Evolutionary conservation across 1,139 yeast genomes (phyloP), one percentile per base, ranked within the genome.

Genomic region (Hyphopichia khmerensis): DNA sequence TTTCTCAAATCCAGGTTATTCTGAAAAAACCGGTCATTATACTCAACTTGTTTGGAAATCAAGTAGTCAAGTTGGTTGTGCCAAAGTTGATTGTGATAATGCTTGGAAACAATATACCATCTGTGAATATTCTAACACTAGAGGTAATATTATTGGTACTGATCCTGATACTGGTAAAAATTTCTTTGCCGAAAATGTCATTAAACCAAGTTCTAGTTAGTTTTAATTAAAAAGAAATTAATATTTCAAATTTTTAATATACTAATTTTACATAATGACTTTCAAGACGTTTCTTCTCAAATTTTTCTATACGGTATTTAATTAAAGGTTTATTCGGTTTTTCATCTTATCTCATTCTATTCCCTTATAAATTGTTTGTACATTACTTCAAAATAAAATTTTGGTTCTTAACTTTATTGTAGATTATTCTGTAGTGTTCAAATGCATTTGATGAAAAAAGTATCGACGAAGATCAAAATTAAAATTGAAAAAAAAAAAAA

Each of bases 11-110:
- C 80, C 82, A 33, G 76, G 76, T 10, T 63, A 63, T 56, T 57
- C 66, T 43, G 69, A 65, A 43, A 62, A 65, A 14, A 69, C 77
- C 19, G 86, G 87, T 36, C 90, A 84, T 59, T 84, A 83, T 65
- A 82, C 89, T 13, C 89, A 83, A 61, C 57, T 83, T 38, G 75
- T 84, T n/a, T 84, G 90, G 90, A 75, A 75, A 48, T 51, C 70
- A 7, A 64, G 84, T 34, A 61, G 77, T 24, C 61, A 73, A 48
- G 61, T 84, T 33, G 89, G 89, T 32, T 84, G 90, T 68, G 87
- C 83, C 41, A 66, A 66, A 49, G 75, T 79, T 35, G 58, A 58
- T 40, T 82, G 87, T 67, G 50, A 70, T 50, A 67, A 69, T 50
- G 52, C 60, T 45, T 74, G 77, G 78, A 68, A 73, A 47, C 80